Evolutionary conservation across 2,329 filamentous ascomycete genomes (phyloP).

Genomic region (Aspergillus fischeri): DNA sequence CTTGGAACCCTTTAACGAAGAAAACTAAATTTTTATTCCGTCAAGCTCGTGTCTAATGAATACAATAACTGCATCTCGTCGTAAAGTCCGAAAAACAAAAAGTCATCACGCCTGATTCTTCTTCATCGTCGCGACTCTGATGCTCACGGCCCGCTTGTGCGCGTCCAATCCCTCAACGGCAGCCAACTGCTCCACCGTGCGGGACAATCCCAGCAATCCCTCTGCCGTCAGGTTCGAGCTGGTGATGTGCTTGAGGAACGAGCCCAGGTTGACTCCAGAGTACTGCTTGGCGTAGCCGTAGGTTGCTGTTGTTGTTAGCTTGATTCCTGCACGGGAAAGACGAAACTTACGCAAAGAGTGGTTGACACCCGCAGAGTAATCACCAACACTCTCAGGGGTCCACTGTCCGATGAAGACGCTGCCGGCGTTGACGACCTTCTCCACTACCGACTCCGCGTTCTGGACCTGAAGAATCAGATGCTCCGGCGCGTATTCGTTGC

Average conservation of each 20-base stretch:
- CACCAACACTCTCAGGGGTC: conserved; percentile 96
- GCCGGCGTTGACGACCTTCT: conserved; percentile 84
- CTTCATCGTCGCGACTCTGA: conserved; percentile 52
- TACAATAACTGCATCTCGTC: background rate
- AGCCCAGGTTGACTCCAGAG: conserved; percentile 91
- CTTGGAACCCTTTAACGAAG: background rate
- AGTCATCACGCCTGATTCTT: conserved; percentile 10
- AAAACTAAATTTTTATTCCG: background rate
- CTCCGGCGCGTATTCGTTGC: conserved; percentile 94
- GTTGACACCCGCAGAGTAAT: conserved; percentile 97
- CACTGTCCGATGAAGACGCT: conserved; percentile 94
- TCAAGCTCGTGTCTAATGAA: background rate
- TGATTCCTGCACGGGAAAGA: background rate
- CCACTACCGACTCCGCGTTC: conserved; percentile 69
- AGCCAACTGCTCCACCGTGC: conserved; percentile 90
- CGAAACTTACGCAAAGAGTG: conserved; percentile 82
- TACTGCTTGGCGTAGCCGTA: conserved; percentile 99
- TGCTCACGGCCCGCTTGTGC: conserved; percentile 70
- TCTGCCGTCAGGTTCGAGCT: conserved; percentile 84
- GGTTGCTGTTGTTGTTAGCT: conserved; percentile 60
- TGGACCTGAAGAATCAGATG: conserved; percentile 89
- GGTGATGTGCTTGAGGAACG: conserved; percentile 97
- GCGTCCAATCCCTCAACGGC: conserved; percentile 93
- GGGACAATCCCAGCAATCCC: conserved; percentile 78
- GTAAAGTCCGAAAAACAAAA: background rate